Percentiles rank a stretch among this genome's conserved stretches.
phyloP scores from a whole-genome alignment of 2,329 filamentous ascomycete genomes.

The Karstenula rhodostoma region DNA sequence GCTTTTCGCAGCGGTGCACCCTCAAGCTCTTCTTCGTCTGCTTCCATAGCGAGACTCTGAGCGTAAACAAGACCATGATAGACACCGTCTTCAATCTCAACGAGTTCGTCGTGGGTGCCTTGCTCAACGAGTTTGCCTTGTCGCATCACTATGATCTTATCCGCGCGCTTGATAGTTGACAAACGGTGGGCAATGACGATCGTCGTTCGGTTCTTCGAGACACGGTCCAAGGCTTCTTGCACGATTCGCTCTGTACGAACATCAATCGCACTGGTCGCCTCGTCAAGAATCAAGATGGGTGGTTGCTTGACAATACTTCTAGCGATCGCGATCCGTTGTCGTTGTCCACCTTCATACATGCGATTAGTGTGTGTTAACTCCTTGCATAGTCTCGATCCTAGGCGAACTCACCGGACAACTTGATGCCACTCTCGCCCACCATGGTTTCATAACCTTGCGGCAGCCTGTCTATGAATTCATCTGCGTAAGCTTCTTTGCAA shows the following conservation, averaged over 20 bases:
- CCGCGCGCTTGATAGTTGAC: constrained; percentile 78
- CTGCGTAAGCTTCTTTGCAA: constrained; percentile 49
- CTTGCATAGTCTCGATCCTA: not conserved
- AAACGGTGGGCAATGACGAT: constrained; percentile 82
- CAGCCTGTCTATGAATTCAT: constrained; percentile 48
- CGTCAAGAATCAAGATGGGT: constrained; percentile 74
- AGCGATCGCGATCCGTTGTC: constrained; percentile 82
- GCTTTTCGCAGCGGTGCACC: constrained; percentile 25
- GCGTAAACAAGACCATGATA: constrained; percentile 72
- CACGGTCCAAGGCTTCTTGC: constrained; percentile 65
- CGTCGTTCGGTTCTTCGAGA: constrained; percentile 71
- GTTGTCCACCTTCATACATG: constrained; percentile 65
- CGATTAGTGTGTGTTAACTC: not conserved
- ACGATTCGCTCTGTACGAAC: constrained; percentile 63
- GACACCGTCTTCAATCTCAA: constrained; percentile 66
- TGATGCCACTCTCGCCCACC: constrained; percentile 80
- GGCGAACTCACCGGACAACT: constrained; percentile 67
- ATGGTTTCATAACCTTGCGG: constrained; percentile 72
- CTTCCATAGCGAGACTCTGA: constrained; percentile 43
- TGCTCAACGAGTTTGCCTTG: constrained; percentile 75
- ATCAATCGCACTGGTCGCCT: constrained; percentile 75
- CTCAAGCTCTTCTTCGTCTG: constrained; percentile 32
- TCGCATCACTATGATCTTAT: constrained; percentile 79
- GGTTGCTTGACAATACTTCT: constrained; percentile 74
- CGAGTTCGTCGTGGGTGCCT: constrained; percentile 77